Base-by-base conservation (phyloP, 805 yeast genomes). In the Metschnikowia santaceciliae region DNA sequence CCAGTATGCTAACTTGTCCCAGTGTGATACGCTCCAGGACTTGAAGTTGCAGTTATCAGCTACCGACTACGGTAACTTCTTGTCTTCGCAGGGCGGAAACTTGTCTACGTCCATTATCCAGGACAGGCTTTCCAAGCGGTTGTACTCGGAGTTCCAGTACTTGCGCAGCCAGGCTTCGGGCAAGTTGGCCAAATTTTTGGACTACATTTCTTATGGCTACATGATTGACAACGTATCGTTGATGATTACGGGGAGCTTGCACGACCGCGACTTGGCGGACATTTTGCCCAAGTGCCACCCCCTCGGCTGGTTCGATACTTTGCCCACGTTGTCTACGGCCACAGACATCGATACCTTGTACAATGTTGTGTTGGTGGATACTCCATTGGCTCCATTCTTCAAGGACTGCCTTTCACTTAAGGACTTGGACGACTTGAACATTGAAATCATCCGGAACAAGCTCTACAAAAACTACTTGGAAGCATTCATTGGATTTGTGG, bases 151-250 rank as follows among this genome's bases (percentile, higher is more conserved):
- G 67, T 94, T 90, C 71, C 84, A 87, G 56, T 92, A 90, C 69
- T 77, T 94, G 49, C 82, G 87, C 56, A 80, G 87, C 42, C 96
- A 92, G 68, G 83, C 96, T 4, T 84, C 86, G 34, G 90, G 90
- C 53, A 86, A 85, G 33, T 74, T 92, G 63, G 75, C 89, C 40
- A 81, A 83, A 67, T 90, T 92, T 65, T 79, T 94, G 83, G 97
- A 95, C 67, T 95, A 75, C 67, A 90, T 95, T 66, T 86, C 95
- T 42, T 94, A 91, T 66, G 95, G 97, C 10, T 94, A 95, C 72
- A 94, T 94, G 99, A 95, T 94, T 64, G 99, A 94, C 72, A 94
- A 94, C 68, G 96, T 94, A 37, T 88, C 94, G 22, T 77, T 94
- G 63, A 87, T 94, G 86, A 92, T 94, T 64, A 91, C 97, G 1